These are phyloP conservation scores for Saccharomycopsis vini DNA, from an alignment of 805 yeast genomes.

Conservation along the genomic window DNA sequence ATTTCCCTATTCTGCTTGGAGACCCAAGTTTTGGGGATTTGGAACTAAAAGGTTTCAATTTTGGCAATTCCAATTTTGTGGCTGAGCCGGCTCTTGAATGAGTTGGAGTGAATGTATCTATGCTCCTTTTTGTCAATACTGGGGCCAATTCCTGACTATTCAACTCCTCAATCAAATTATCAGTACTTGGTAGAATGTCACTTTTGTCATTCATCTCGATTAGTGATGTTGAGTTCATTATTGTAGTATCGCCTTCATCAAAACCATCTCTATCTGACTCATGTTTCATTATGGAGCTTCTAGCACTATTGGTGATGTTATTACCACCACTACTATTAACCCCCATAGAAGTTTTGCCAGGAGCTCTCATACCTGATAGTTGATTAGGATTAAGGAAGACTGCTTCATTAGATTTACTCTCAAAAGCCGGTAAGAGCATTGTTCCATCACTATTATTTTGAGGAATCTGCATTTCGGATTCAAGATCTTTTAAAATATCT, in stretches of 20 bases:
- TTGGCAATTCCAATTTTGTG: slow-evolving; percentile 16
- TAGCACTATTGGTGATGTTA: too few species aligned
- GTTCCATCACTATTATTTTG: background rate
- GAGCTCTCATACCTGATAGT: background rate
- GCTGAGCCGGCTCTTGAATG: slow-evolving; percentile 10
- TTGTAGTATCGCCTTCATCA: slow-evolving; percentile 21
- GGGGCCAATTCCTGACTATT: background rate
- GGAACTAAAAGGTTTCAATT: slow-evolving; percentile 14
- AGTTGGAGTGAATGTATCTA: slow-evolving; percentile 4
- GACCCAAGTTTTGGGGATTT: slow-evolving; percentile 16
- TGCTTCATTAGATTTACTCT: background rate
- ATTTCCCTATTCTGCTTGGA: slow-evolving; percentile 15
- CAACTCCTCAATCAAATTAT: slow-evolving; percentile 16
- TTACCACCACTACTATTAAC: too few species aligned
- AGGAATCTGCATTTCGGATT: background rate
- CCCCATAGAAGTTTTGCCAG: too few species aligned
- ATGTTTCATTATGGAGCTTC: too few species aligned
- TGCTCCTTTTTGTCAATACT: background rate
- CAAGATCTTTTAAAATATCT: background rate
- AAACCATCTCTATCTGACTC: too few species aligned
- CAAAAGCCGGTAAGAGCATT: slow-evolving; percentile 6
- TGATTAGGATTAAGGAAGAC: slow-evolving; percentile 11
- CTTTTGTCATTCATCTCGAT: slow-evolving; percentile 11
- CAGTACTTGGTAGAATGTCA: slow-evolving; percentile 9
- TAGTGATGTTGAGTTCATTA: slow-evolving; percentile 16